Evolutionary conservation across 2,329 filamentous ascomycete species (phyloP).

Genomic region (Neonectria ditissima): DNA sequence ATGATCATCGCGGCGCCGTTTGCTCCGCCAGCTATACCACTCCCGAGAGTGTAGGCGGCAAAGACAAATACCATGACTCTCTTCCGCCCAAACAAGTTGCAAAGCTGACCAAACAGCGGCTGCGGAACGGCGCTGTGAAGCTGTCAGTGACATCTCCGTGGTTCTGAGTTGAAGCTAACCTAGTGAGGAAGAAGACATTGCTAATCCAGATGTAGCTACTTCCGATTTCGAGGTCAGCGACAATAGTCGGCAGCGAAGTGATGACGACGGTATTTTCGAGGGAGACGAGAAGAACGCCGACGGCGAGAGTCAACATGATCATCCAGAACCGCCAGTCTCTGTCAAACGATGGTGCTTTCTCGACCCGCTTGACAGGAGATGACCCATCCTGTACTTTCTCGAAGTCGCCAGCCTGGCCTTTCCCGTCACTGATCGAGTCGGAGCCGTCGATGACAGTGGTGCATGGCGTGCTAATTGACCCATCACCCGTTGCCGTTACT

Average conservation of each 20-base stretch:
- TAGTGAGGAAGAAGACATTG: conserved; percentile 43
- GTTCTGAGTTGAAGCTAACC: conserved; percentile 11
- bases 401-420: no score
- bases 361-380: no score
- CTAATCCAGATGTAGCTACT: conserved; percentile 45
- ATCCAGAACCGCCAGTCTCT: conserved; percentile 37
- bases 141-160: conserved; percentile 1
- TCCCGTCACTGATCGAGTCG: no score
- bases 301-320: conserved; percentile 38
- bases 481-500: no score
- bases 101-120: conserved; percentile 62
- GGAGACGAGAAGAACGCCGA: conserved; percentile 35
- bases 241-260: conserved; percentile 43
- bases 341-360: neutral
- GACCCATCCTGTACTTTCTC: no score
- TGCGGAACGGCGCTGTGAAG: conserved; percentile 49
- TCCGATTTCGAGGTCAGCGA: conserved; percentile 36
- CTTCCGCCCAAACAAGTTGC: conserved; percentile 64
- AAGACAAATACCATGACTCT: conserved; percentile 55
- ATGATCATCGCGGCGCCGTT: conserved; percentile 57
- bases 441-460: no score
- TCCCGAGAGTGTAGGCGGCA: conserved; percentile 62
- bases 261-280: conserved; percentile 42
- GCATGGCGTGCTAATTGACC: no score
- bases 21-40: conserved; percentile 59